Evolutionary conservation across 2,329 filamentous ascomycete genomes (phyloP), one percentile per base, ranked within the genome.

Genomic region (Sporothrix mexicana): DNA sequence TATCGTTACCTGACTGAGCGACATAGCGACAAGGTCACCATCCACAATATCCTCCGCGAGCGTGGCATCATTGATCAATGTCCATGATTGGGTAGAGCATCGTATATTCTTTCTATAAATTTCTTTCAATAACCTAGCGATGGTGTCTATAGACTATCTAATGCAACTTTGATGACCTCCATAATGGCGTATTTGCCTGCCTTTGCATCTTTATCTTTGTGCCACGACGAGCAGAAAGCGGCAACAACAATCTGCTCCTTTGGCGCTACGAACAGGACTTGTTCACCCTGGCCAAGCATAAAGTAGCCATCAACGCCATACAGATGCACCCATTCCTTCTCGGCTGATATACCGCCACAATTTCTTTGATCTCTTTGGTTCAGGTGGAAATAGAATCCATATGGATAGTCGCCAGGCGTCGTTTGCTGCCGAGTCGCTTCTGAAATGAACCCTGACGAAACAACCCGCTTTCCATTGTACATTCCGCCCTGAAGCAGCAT

Each of bases 1-100:
- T 57, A 55, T 43, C 51, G 36, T n/a, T 75, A 74, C 17, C 64
- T 76, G 9, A 64, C 66, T 10, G 47, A 17, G 10, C 36, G 72
- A 15, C 75, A 75, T 15, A 10, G 36, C 2, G 59, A 64, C n/a
- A 64, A 64, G 17, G 9, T 15, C 9, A 41, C 59, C 13, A 64
- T 64, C 10, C 59, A 64, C 6, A 64, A n/a, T 20, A 7, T 66
- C 17, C 12, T 66, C 10, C 43, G 43, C 12, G n/a, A 66, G 43
- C 47, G 45, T 66, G 61, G 59, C 12, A 36, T 62, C 30, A 10
- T 36, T 5, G 13, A 20, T n/a, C 15, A 15, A 12, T 15, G 8
- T 4, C 6, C 12, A 20, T 10, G 9, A 3, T 20, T 5, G 30
- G 10, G 2, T 1, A 9, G n/a, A 13, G 12, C 5, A 61, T 25